Conservation (phyloP, 139 green algal species). For the Coelastrella sp. region DNA sequence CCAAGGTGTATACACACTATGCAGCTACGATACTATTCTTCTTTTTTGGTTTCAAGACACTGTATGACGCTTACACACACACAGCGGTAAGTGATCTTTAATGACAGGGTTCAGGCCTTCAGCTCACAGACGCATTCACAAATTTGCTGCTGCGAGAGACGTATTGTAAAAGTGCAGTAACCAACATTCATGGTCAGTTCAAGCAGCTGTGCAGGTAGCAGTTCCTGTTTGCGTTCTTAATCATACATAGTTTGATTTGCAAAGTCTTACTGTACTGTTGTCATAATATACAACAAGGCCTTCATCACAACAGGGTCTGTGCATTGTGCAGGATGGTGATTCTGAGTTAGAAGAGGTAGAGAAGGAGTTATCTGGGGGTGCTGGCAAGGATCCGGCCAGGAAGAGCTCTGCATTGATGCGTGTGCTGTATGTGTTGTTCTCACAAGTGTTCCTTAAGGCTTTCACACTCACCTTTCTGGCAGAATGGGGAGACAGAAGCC, state of each 20-base stretch:
- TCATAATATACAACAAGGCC: not conserved
- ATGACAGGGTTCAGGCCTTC: not conserved
- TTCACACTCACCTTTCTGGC: slow-evolving; percentile 99
- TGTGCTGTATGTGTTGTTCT: slow-evolving; percentile 74
- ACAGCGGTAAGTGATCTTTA: not conserved
- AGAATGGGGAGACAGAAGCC: slow-evolving; percentile 98
- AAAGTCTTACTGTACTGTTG: not conserved
- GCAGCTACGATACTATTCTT: slow-evolving; percentile 89
- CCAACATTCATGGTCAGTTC: too few species aligned
- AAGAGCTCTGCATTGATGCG: slow-evolving; percentile 27
- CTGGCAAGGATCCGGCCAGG: slow-evolving; percentile 9
- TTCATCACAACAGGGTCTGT: not conserved
- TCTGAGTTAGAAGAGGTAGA: slow-evolving; percentile 82
- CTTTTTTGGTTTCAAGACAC: slow-evolving; percentile 86
- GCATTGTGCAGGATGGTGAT: slow-evolving; percentile 57
- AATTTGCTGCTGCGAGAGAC: too few species aligned
- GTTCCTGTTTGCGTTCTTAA: too few species aligned
- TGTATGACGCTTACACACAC: slow-evolving; percentile 77
- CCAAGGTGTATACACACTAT: slow-evolving; percentile 90
- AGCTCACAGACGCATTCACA: not conserved
- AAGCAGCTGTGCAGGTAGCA: too few species aligned
- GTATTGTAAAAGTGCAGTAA: too few species aligned
- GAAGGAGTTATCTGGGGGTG: slow-evolving; percentile 58
- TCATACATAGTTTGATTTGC: not conserved
- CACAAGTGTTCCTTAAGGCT: slow-evolving; percentile 92